A percentile compares a stretch with the other conserved stretches of the same genome.
phyloP scores from a whole-genome alignment of 176 grass and related monocot genomes.

The Triticum dicoccoides region DNA sequence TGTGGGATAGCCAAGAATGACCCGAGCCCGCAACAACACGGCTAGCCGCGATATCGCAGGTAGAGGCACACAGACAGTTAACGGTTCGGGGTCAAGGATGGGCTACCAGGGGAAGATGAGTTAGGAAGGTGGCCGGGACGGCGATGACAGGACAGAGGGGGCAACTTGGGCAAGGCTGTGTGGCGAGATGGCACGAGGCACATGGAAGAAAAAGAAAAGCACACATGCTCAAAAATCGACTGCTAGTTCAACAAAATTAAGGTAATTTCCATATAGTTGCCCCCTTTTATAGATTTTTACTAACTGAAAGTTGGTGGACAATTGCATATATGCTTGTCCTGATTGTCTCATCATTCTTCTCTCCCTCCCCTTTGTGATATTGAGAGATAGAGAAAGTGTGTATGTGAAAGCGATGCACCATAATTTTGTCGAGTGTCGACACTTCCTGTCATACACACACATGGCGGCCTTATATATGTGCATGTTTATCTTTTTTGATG shows the following conservation, averaged over 20 bases:
- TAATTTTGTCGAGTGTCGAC: not conserved
- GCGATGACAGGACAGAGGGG: no score
- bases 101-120: not conserved
- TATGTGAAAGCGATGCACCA: not conserved
- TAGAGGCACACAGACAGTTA: not conserved
- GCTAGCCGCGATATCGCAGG: accelerated
- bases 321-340: not conserved
- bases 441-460: not conserved
- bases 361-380: not conserved
- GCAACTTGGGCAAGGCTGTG: not conserved
- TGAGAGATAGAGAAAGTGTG: not conserved
- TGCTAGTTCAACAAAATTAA: not conserved
- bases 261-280: not conserved
- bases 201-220: not conserved
- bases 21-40: not conserved
- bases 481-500: not conserved
- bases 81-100: not conserved
- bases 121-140: no score
- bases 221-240: not conserved
- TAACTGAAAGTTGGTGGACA: not conserved
- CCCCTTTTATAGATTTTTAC: not conserved
- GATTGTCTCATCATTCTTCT: not conserved
- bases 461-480: not conserved
- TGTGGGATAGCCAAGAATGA: no score
- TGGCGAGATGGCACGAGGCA: not conserved